Conservation (phyloP, 306 rosid species). For the Corylus americana region DNA sequence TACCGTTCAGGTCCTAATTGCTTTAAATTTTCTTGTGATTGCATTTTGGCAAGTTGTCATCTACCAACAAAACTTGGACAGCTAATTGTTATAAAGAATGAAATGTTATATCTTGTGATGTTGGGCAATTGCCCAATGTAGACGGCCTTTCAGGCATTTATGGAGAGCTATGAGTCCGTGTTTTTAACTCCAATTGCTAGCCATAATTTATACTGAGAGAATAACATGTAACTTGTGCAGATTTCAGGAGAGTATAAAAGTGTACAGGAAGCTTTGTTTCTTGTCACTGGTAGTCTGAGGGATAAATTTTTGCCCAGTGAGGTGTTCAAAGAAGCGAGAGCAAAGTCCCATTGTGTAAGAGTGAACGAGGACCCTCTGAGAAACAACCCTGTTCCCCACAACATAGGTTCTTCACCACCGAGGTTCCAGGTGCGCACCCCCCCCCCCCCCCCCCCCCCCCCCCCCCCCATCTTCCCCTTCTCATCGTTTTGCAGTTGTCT, state of each 20-base stretch:
- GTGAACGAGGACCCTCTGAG: conserved; percentile 25
- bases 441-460: not conserved
- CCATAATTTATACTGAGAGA: conserved; percentile 28
- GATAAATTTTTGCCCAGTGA: conserved; percentile 32
- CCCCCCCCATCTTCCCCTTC: conserved; percentile 4
- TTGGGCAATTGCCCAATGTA: conserved; percentile 4
- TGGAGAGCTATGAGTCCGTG: conserved; percentile 14
- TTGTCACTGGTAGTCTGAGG: conserved; percentile 51
- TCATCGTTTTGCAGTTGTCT: conserved; percentile 10
- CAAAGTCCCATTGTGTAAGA: conserved; percentile 19
- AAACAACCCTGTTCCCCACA: conserved; percentile 29
- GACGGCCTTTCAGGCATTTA: conserved; percentile 20
- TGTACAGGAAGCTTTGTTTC: conserved; percentile 51
- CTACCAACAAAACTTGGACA: conserved; percentile 4
- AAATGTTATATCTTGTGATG: conserved; percentile 6
- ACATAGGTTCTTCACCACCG: conserved; percentile 21
- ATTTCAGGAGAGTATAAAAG: conserved; percentile 52
- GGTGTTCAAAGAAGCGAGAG: conserved; percentile 31
- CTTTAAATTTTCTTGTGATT: not conserved
- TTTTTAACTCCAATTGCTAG: conserved; percentile 12
- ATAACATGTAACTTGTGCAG: conserved; percentile 39
- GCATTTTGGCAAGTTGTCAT: not conserved
- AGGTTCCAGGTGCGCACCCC: conserved; percentile 37
- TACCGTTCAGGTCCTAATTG: conserved; percentile 24
- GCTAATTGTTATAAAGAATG: not conserved